These are phyloP conservation scores for Amanita rimosa DNA, from an alignment of 768 basidiomycete genomes.

Conservation along the genomic window DNA sequence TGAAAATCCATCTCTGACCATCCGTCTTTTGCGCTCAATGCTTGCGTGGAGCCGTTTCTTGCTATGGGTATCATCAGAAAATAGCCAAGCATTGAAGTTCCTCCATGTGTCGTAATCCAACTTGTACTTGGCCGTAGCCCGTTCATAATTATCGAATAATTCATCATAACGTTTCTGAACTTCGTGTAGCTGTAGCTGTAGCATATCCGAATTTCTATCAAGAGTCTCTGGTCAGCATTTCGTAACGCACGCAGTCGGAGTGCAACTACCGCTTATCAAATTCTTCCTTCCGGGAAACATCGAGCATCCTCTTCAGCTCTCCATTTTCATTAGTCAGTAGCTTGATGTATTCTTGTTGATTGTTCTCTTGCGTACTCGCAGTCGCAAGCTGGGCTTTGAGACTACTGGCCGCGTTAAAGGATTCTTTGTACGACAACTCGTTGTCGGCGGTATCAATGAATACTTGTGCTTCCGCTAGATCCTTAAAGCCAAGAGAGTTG, in stretches of 20 bases:
- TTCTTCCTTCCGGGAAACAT: not conserved
- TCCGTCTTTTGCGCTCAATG: slow-evolving; percentile 14
- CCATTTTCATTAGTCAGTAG: slow-evolving; percentile 16
- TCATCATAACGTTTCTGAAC: slow-evolving; percentile 33
- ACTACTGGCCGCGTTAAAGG: slow-evolving; percentile 20
- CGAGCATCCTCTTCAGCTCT: slow-evolving; percentile 10
- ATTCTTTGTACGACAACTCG: slow-evolving; percentile 22
- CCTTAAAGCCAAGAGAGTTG: slow-evolving; percentile 29
- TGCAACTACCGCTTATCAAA: slow-evolving; percentile 4
- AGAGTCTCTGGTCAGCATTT: slow-evolving; percentile 1
- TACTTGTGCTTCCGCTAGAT: slow-evolving; percentile 30
- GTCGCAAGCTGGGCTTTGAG: slow-evolving; percentile 19
- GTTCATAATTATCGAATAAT: slow-evolving; percentile 29
- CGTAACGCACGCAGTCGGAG: not conserved
- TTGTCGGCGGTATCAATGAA: slow-evolving; percentile 25
- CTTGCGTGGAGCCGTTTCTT: slow-evolving; percentile 12
- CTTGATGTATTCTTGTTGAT: slow-evolving; percentile 12
- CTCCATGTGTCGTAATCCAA: slow-evolving; percentile 44
- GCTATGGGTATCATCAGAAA: slow-evolving; percentile 18
- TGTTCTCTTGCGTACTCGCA: slow-evolving; percentile 14
- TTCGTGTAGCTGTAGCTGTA: slow-evolving; percentile 18
- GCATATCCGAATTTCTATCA: slow-evolving; percentile 5
- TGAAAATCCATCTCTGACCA: slow-evolving; percentile 14
- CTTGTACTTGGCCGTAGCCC: slow-evolving; percentile 35
- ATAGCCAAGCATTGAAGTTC: slow-evolving; percentile 31